These are phyloP conservation scores for Macrophomina pseudophaseolina DNA, from an alignment of 2,329 filamentous ascomycete species.

Conservation along the genomic window DNA sequence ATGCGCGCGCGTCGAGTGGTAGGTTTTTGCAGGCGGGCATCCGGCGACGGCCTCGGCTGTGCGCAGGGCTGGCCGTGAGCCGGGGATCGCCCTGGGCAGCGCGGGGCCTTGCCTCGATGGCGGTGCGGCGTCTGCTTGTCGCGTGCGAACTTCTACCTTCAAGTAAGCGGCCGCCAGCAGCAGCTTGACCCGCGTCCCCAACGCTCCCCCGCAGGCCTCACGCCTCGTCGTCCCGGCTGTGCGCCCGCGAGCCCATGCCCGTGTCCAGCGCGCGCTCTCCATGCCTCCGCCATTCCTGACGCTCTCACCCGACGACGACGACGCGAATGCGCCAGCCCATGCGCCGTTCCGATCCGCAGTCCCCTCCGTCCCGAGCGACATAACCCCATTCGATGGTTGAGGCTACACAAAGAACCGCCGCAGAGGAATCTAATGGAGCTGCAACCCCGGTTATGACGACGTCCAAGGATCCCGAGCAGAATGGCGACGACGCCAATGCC, in stretches of 20 bases:
- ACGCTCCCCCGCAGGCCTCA: not conserved
- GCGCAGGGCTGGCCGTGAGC: slow-evolving; percentile 16
- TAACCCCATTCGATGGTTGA: slow-evolving; percentile 45
- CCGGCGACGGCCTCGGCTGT: slow-evolving; percentile 16
- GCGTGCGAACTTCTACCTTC: slow-evolving; percentile 22
- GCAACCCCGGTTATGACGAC: slow-evolving; percentile 41
- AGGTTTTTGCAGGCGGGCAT: not conserved
- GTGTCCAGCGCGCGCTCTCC: slow-evolving; percentile 20
- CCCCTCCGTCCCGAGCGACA: slow-evolving; percentile 27
- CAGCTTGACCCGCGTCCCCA: not conserved
- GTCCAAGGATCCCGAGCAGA: slow-evolving; percentile 37
- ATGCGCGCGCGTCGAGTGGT: not conserved
- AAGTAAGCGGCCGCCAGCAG: slow-evolving; percentile 17
- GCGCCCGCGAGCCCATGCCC: not conserved
- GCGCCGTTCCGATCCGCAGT: slow-evolving; percentile 32
- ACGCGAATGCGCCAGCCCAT: slow-evolving; percentile 27
- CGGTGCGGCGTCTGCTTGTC: not conserved
- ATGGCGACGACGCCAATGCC: slow-evolving; percentile 35
- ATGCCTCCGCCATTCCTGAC: slow-evolving; percentile 25
- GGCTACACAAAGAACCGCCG: slow-evolving; percentile 37
- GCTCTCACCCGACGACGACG: slow-evolving; percentile 24
- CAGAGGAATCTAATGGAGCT: slow-evolving; percentile 41
- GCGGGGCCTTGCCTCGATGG: slow-evolving; percentile 6
- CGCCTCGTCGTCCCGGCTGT: not conserved
- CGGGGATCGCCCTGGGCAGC: slow-evolving; percentile 18